These are phyloP conservation scores for Magnolia sinica DNA, from an alignment of 164 flowering plant genomes.

Conservation along the genomic window DNA sequence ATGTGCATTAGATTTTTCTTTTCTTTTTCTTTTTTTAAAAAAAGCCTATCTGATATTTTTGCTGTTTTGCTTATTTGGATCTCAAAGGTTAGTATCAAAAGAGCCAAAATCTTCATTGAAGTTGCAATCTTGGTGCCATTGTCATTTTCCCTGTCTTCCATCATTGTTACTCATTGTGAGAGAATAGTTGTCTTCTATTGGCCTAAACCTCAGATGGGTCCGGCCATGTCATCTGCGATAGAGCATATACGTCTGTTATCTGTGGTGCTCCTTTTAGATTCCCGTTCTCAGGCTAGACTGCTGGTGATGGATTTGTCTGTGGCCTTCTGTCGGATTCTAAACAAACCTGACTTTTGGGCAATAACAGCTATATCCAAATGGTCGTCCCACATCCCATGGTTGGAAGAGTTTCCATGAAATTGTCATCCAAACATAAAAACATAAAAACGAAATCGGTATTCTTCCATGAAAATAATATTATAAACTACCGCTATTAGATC, in stretches of 20 bases:
- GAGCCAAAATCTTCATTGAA: conserved; percentile 26
- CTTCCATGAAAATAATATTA: too few relatives aligned
- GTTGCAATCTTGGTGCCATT: conserved; percentile 28
- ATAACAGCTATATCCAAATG: conserved; percentile 61
- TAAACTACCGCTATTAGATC: too few relatives aligned
- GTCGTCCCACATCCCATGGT: conserved; percentile 80
- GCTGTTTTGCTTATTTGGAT: background rate
- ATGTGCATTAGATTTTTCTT: too few relatives aligned
- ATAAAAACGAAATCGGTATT: too few relatives aligned
- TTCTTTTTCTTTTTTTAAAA: background rate
- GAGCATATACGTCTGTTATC: conserved; percentile 70
- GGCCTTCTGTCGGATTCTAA: conserved; percentile 65
- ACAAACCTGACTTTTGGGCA: conserved; percentile 95
- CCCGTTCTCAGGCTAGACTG: conserved; percentile 64
- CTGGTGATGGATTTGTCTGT: conserved; percentile 92
- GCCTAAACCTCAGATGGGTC: conserved; percentile 78
- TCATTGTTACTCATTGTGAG: conserved; percentile 88
- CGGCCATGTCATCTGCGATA: conserved; percentile 70
- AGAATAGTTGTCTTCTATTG: conserved; percentile 81
- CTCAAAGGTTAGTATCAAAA: conserved; percentile 22
- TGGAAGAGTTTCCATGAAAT: conserved; percentile 29
- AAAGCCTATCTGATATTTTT: background rate
- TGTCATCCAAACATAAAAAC: too few relatives aligned
- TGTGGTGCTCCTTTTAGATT: conserved; percentile 65
- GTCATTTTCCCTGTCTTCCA: conserved; percentile 69